A percentile compares a stretch with the other conserved stretches of the same genome.
Evolutionary conservation across 495 filamentous ascomycete genomes (phyloP).

Genomic region (Venustampulla echinocandica): DNA sequence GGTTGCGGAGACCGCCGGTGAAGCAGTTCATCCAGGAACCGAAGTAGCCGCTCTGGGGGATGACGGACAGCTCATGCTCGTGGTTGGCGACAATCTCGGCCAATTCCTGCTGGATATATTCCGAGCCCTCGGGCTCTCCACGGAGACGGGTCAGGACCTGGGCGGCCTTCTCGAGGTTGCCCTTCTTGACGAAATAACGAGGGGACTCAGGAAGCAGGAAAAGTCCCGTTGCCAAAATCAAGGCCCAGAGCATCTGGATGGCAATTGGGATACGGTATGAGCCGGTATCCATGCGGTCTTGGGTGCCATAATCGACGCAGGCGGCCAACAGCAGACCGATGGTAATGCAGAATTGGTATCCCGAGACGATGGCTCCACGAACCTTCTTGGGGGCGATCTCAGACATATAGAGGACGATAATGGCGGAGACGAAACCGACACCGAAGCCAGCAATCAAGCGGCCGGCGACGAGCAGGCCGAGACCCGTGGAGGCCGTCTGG

Average conservation of each 20-base stretch:
- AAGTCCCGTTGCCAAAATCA: slow-evolving; percentile 52
- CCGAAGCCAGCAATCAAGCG: slow-evolving; percentile 76
- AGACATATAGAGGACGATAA: slow-evolving; percentile 55
- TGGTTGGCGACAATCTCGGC: slow-evolving; percentile 65
- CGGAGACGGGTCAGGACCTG: slow-evolving; percentile 39
- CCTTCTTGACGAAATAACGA: slow-evolving; percentile 50
- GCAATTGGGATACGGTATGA: slow-evolving; percentile 67
- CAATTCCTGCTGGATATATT: slow-evolving; percentile 57
- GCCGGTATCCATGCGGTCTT: slow-evolving; percentile 48
- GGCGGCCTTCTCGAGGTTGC: slow-evolving; percentile 46
- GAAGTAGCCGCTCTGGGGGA: slow-evolving; percentile 52
- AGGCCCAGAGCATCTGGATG: slow-evolving; percentile 58
- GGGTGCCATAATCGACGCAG: slow-evolving; percentile 61
- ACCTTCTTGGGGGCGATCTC: slow-evolving; percentile 57
- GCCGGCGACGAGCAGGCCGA: slow-evolving; percentile 67
- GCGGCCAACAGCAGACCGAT: slow-evolving; percentile 66
- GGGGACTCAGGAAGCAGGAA: slow-evolving; percentile 51
- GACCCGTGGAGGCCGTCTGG: slow-evolving; percentile 57
- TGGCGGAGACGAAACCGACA: slow-evolving; percentile 70
- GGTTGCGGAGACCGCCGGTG: slow-evolving; percentile 51
- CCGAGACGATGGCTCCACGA: slow-evolving; percentile 59
- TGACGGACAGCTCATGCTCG: slow-evolving; percentile 51
- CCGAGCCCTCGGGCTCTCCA: slow-evolving; percentile 49
- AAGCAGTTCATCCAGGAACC: slow-evolving; percentile 63
- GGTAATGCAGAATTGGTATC: slow-evolving; percentile 66